phyloP scores from a whole-genome alignment of 139 green algal genomes.

The Chlamydomonas incerta region DNA sequence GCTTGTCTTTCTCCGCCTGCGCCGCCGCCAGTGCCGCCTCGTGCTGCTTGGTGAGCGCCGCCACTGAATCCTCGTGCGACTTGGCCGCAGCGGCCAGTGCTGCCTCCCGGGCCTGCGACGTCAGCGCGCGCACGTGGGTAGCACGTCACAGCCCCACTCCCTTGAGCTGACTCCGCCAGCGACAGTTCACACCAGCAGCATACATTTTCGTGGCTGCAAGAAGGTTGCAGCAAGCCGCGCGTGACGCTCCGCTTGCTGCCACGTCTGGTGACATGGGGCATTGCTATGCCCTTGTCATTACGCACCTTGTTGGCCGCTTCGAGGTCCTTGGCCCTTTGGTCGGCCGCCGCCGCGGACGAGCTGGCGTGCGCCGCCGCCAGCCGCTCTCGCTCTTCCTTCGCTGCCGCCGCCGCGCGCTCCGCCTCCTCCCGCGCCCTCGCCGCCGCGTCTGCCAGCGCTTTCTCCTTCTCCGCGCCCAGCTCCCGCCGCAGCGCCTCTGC shows the following conservation, averaged over 20 bases:
- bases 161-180: too few relatives aligned
- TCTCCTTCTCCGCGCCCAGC: constrained; percentile 6
- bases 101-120: not conserved
- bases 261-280: too few relatives aligned
- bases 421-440: not conserved
- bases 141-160: too few relatives aligned
- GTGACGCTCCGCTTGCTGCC: too few relatives aligned
- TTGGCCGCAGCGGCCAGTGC: constrained; percentile 3
- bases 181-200: too few relatives aligned
- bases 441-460: constrained; percentile 21
- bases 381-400: not conserved
- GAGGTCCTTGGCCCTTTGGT: not conserved
- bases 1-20: too few relatives aligned
- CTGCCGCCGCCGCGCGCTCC: not conserved
- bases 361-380: not conserved
- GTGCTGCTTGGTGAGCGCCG: not conserved
- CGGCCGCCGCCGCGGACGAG: not conserved
- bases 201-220: too few relatives aligned
- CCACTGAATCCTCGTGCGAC: not conserved
- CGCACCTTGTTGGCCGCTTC: not conserved
- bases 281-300: not conserved
- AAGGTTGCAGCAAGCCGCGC: too few relatives aligned
- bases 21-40: constrained; percentile 6
- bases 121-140: too few relatives aligned
- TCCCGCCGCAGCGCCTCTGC: constrained; percentile 6